A percentile compares a stretch with the other conserved stretches of the same genome.
phyloP scores from a whole-genome alignment of 192 early-diverging fungal species.

The Rhizoclosmatium globosum region DNA sequence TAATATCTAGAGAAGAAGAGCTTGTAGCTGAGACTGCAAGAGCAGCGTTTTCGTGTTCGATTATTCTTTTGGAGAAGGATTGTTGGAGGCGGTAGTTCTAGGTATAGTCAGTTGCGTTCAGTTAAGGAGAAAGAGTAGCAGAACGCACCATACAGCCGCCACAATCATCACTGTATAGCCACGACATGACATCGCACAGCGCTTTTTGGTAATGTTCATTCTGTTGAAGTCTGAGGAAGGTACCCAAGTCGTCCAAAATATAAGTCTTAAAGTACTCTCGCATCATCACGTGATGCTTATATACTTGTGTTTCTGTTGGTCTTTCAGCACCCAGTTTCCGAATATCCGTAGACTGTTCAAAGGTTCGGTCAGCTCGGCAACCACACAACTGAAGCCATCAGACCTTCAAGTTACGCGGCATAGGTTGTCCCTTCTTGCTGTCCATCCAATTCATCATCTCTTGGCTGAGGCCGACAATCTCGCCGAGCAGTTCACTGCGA shows the following conservation, averaged over 20 bases:
- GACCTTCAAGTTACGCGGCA: not conserved
- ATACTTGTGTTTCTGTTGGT: not conserved
- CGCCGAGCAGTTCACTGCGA: not conserved
- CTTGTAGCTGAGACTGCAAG: not conserved
- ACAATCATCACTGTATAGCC: conserved; percentile 11
- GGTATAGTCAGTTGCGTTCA: not conserved
- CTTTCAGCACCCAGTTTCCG: not conserved
- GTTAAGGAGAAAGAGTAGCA: not conserved
- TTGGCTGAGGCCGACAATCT: not conserved
- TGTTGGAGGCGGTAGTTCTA: conserved; percentile 34
- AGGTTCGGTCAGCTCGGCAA: not conserved
- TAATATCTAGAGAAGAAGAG: not conserved
- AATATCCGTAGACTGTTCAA: not conserved
- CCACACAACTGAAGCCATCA: not conserved
- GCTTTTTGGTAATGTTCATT: not conserved
- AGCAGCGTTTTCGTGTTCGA: not conserved
- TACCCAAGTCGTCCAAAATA: not conserved
- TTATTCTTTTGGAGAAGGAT: conserved; percentile 7
- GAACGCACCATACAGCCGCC: conserved; percentile 24
- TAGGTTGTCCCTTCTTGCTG: not conserved
- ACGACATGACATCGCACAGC: conserved; percentile 16
- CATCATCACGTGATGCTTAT: conserved; percentile 9
- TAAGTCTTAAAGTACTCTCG: conserved; percentile 8
- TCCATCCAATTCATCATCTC: not conserved
- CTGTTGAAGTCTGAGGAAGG: not conserved